Evolutionary conservation across 2,329 filamentous ascomycete genomes (phyloP), one percentile per base, ranked within the genome.

Genomic region (Beauveria bassiana): DNA sequence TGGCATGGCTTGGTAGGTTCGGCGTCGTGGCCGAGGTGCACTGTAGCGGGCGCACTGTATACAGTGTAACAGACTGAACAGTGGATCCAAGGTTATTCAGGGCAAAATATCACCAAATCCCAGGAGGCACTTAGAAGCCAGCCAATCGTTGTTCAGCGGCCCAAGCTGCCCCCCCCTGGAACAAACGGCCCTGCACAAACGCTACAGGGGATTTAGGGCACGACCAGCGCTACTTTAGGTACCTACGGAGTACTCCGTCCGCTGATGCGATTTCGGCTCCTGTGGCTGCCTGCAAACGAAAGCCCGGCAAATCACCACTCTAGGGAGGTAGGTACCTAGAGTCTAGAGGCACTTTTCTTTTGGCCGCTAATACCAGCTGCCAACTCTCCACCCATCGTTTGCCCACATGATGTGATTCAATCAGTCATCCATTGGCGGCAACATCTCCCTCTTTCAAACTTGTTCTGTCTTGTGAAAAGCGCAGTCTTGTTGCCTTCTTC

Each of bases 321-420:
- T 34, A 34, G 26, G 5, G 1, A 7, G 12, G 31, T 31, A 34
- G 12, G 12, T 34, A 34, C 31, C 31, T 34, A 5, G 31, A 34
- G 31, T 10, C 31, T 34, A 34, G 31, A 34, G 31, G 31, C 34
- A 16, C 34, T 38, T 38, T 38, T 38, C 34, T 38, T 38, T 38
- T 38, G 34, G 34, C 34, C 14, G 16, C 4, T 31, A 26, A 20
- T 18, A 18, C 16, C 31, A 22, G 22, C 49, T 20, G 49, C 12
- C 16, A 26, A 10, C 28, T 22, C 5, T 10, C 57, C 24, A 34
- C 12, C 38, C 20, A 50, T 22, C 31, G 40, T 53, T 47, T 50
- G 50, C 49, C 58, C 58, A 47, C 58, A 45, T 60, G 49, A 60
- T 60, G 58, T 60, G 58, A 60, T 60, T 60, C 49, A 60, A 53